Base-by-base conservation (phyloP, 768 basidiomycete genomes). In the Kwoniella heveanensis region DNA sequence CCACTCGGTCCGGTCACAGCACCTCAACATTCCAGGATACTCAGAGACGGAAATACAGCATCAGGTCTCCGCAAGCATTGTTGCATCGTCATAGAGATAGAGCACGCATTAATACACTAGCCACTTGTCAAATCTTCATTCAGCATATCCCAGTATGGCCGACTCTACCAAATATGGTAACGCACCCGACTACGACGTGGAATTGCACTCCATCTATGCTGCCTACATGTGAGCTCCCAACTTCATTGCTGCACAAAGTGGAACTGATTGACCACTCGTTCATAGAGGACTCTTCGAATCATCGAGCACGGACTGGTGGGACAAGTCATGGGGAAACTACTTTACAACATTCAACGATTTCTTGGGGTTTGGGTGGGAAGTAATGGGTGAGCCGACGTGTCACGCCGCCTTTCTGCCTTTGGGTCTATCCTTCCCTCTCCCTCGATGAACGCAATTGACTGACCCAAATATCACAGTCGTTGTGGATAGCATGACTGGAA, bases 191-290 rank as follows among this genome's bases (percentile, higher is more conserved):
- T 77, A 71, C 51, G 76, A 78, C 54, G 65, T 73, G 10, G 78
- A 79, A 46, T 58, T 79, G 32, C 78, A 79, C 49, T 76, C 77
- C 26, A 74, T 78, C 53, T 79, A 77, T 62, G 77, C 78, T 4
- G 73, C 73, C 2, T 79, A 77, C 50, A 65, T 79, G 78, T 76
- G 27, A 71, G 76, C 67, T n/a, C n/a, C n/a, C n/a, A n/a, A n/a
- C n/a, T n/a, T n/a, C n/a, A n/a, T n/a, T n/a, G n/a, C n/a, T n/a
- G n/a, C n/a, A n/a, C n/a, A n/a, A n/a, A n/a, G n/a, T 39, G 10
- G 55, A 26, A 10, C 7, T 44, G 17, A 19, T 19, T 36, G 53
- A 30, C 22, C 50, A 12, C 19, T 19, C 39, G 21, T 19, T 10
- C 4, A 12, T 46, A 74, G 73, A 26, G 71, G 70, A 7, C 39